Base-by-base conservation (phyloP, 257 asterid species). In the Gentiana macrophylla region DNA sequence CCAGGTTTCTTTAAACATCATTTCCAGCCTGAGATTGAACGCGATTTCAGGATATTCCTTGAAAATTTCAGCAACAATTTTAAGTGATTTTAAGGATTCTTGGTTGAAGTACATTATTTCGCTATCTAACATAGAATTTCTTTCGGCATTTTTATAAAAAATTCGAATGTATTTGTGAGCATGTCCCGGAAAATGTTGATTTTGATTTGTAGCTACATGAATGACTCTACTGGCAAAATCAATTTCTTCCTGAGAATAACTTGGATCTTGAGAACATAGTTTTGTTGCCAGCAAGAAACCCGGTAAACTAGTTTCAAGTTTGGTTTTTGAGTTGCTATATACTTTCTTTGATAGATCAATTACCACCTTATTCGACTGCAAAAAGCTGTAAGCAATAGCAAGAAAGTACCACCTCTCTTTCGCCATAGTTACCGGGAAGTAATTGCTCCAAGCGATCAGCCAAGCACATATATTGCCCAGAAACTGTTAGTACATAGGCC, bases 351-450 rank as follows among this genome's bases (percentile, higher is more conserved):
- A 67, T 69, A 89, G 90, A 61, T 75, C 68, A 24, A 86, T 60
- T 0, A 94, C 86, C 0, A 82, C 69, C 36, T 67, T 70, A 67
- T 75, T 62, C 68, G 90, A 37, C 90, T 10, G 83, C 78, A 49
- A 94, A 78, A 24, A n/a, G 13, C 84, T 71, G 55, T 81, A 86
- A 70, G 90, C 86, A 7, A 89, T 88, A 48, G 93, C 93, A 53
- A 89, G 94, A 77, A 84, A 77, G 67, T 84, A 86, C 97, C 97
- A 89, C 50, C 94, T 80, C 70, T 83, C 83, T 0, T 79, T 43
- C 95, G 60, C 62, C 60, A 66, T 83, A 81, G 45, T 70, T 54
- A 8, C 95, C 82, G 0, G 97, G 95, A 52, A 81, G 76, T 70
- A 80, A 69, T 65, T 83, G 94, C 75, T 86, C 97, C 59, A 83